phyloP scores from a whole-genome alignment of 1,284 basidiomycete species.

The Ganoderma resinaceum region DNA sequence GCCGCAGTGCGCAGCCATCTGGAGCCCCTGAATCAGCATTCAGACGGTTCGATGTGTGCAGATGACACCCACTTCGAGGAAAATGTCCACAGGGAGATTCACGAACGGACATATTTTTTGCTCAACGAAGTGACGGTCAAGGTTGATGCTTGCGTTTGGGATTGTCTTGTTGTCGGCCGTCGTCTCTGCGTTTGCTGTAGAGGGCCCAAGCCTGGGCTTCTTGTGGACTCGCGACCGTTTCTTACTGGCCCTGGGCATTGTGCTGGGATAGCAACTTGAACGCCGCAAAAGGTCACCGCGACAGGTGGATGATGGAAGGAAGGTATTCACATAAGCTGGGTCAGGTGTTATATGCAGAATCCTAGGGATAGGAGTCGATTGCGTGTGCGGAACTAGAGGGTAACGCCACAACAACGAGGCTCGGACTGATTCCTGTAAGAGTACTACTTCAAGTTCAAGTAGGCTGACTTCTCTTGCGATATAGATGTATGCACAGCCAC shows the following conservation, averaged over 20 bases:
- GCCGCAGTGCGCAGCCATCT: conserved; percentile 40
- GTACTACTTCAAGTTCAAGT: no score
- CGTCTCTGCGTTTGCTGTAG: neutral
- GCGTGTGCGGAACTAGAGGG: no score
- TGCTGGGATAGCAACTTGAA: neutral
- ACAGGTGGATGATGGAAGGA: no score
- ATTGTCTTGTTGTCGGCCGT: neutral
- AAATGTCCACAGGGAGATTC: conserved; percentile 30
- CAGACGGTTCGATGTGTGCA: no score
- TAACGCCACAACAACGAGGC: no score
- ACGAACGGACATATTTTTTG: conserved; percentile 8
- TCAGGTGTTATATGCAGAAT: no score
- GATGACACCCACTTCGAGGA: conserved; percentile 24
- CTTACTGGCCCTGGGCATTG: neutral
- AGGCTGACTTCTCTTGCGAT: no score
- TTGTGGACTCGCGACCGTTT: neutral
- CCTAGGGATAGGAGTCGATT: no score
- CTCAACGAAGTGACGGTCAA: neutral
- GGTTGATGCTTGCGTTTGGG: neutral
- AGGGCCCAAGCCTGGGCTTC: neutral
- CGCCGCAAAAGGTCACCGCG: no score
- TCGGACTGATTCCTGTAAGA: no score
- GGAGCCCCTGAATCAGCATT: neutral
- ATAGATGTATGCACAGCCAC: no score
- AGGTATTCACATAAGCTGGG: no score